Base-by-base conservation (phyloP, 306 rosid species). In the Castanospermum australe region DNA sequence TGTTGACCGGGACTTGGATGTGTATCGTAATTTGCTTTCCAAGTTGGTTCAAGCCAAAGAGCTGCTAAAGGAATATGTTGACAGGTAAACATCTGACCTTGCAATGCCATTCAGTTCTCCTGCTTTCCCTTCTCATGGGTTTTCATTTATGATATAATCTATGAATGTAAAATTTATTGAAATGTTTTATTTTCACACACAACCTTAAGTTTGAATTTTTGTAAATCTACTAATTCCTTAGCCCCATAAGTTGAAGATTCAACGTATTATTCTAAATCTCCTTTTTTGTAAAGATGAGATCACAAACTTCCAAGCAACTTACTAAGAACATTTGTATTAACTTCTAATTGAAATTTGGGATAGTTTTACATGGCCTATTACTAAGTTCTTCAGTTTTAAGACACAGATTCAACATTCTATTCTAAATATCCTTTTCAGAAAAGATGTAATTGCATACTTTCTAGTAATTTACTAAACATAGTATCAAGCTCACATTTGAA, bases 41-140 rank as follows among this genome's bases (percentile, higher is more conserved):
- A 96, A 93, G 85, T 79, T 96, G 87, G 99, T 93, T 84, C 99
- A 96, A 86, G 99, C 99, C 15, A 96, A 96, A 78, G 98, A 96
- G 78, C 85, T 96, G 80, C 97, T 93, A 44, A 93, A 76, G 93
- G 99, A 96, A 87, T 96, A 96, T 28, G 78, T 96, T 54, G 94
- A 85, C 78, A 93, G 99, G 98, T 96, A 88, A 63, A 45, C 81
- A 24, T 81, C 73, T 72, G 55, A 50, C 73, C 69, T 55, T 35
- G 54, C 36, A 6, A 17, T 59, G 35, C 33, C 44, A 18, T 79
- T 47, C 3, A 21, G 18, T 52, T 64, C 65, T 8, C 69, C 35
- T 7, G 5, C 22, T 9, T 21, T 12, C 73, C 18, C 66, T 54
- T 21, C 32, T 50, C 39, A 8, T 20, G 42, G 12, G 71, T 64